A percentile compares a stretch with the other conserved stretches of the same genome.
Conservation (phyloP, 345 rosid genomes). For the Dipteronia sinensis region DNA sequence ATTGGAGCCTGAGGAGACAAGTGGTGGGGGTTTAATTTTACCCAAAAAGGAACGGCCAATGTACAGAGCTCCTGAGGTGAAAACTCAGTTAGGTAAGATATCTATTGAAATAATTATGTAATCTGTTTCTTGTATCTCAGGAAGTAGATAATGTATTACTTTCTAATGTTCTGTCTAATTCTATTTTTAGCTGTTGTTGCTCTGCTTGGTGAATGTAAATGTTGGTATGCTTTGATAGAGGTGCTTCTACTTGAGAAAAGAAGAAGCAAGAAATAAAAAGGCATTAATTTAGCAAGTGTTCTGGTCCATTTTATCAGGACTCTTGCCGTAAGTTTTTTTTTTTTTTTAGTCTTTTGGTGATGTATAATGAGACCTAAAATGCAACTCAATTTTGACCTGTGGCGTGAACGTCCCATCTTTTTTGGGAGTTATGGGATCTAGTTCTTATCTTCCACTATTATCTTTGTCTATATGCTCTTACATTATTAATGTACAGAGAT, state of each 20-base stretch:
- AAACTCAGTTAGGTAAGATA: slow-evolving; percentile 47
- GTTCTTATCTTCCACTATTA: background rate
- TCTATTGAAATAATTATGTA: background rate
- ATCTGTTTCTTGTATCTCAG: background rate
- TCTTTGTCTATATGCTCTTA: background rate
- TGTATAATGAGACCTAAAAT: background rate
- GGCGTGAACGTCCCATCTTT: background rate
- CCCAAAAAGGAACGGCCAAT: slow-evolving; percentile 48
- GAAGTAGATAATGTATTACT: background rate
- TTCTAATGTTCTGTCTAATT: background rate
- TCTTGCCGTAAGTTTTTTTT: background rate
- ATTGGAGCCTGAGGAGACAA: slow-evolving; percentile 39
- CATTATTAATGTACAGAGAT: background rate
- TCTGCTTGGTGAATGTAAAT: background rate
- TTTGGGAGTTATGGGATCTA: background rate
- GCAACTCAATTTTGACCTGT: background rate
- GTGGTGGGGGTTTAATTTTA: slow-evolving; percentile 36
- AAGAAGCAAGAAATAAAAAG: no score
- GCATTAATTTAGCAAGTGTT: background rate
- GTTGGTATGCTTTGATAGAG: no score
- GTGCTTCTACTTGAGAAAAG: no score
- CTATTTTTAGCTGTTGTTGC: no score
- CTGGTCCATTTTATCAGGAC: background rate
- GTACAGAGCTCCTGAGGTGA: slow-evolving; percentile 59
- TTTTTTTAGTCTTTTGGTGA: background rate